A percentile compares a stretch with the other conserved stretches of the same genome.
Conservation (phyloP, 306 rosid genomes). For the Pachyrhizus erosus region DNA sequence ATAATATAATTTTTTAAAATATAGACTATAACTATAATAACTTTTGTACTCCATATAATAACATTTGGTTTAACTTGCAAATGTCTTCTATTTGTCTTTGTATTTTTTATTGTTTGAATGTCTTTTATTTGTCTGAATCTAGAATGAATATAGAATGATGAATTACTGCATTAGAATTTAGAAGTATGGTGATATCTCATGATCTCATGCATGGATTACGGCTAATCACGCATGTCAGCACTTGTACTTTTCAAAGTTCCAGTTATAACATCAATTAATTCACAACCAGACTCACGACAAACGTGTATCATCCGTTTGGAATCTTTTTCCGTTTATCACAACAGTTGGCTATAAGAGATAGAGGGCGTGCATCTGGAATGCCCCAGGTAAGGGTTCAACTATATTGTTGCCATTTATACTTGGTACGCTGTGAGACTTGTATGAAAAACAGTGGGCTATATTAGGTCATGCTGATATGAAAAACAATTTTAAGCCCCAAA, state of each 20-base stretch:
- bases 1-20: not conserved
- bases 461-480: not conserved
- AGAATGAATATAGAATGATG: not conserved
- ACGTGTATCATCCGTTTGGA: not conserved
- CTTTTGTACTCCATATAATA: not conserved
- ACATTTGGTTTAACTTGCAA: too few species aligned
- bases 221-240: not conserved
- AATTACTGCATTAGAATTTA: not conserved
- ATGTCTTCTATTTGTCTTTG: not conserved
- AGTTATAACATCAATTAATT: not conserved
- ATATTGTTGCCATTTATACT: not conserved
- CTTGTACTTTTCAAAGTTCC: not conserved
- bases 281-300: not conserved
- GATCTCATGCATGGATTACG: not conserved
- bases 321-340: not conserved
- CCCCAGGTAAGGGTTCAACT: not conserved
- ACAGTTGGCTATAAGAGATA: not conserved
- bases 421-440: too few species aligned
- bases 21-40: not conserved
- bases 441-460: not conserved
- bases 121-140: not conserved
- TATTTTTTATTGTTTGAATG: too few species aligned
- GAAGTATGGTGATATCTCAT: not conserved
- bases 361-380: constrained; percentile 5
- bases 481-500: too few species aligned